Evolutionary conservation across 129 eudicot genomes (phyloP).

Genomic region (Artemisia annua): DNA sequence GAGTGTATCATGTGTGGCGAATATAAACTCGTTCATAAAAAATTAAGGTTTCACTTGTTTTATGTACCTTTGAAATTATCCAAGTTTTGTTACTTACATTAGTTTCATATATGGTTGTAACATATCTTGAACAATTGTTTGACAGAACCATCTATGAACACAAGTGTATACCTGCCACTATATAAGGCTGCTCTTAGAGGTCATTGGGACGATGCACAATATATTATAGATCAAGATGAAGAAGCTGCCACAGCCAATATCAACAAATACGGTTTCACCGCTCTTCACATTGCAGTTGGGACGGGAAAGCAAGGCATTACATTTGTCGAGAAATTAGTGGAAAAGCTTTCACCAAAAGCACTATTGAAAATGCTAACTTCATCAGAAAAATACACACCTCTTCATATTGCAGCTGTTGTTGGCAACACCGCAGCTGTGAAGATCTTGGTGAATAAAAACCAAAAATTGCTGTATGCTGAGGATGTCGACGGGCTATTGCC

Average conservation of each 20-base stretch:
- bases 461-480: slow-evolving; percentile 27
- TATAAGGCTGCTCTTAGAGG: slow-evolving; percentile 50
- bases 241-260: slow-evolving; percentile 40
- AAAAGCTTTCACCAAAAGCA: slow-evolving; percentile 25
- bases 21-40: neutral
- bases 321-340: slow-evolving; percentile 40
- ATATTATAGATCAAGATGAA: slow-evolving; percentile 26
- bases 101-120: neutral
- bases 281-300: slow-evolving; percentile 45
- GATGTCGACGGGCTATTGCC: slow-evolving; percentile 35
- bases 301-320: slow-evolving; percentile 38
- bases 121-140: slow-evolving; percentile 11
- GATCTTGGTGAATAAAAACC: slow-evolving; percentile 31
- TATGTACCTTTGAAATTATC: neutral
- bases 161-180: slow-evolving; percentile 34
- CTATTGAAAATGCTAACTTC: slow-evolving; percentile 30
- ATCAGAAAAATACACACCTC: slow-evolving; percentile 42
- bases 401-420: slow-evolving; percentile 40
- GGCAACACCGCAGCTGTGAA: slow-evolving; percentile 38
- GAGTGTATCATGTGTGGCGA: neutral
- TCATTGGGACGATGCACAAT: slow-evolving; percentile 37
- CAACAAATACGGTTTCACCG: slow-evolving; percentile 27
- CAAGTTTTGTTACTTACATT: neutral
- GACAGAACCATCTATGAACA: slow-evolving; percentile 29
- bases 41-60: neutral